Evolutionary conservation across 2,329 filamentous ascomycete species (phyloP), one percentile per base, ranked within the genome.

Genomic region (Trichothecium sympodiale): DNA sequence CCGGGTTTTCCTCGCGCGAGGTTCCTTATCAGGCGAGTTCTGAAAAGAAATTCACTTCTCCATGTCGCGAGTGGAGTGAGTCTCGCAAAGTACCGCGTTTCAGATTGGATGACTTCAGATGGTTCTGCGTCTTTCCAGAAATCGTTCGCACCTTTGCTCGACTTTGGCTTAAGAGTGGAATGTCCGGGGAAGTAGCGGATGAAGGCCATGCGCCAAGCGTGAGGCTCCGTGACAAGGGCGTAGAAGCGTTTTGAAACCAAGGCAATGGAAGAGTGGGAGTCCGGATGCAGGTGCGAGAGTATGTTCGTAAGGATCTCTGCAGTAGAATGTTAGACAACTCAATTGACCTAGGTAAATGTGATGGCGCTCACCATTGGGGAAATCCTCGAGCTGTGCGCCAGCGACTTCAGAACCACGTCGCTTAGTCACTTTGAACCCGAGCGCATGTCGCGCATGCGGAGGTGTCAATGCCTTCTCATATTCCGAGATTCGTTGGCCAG

Each of bases 171-270:
- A 16, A 57, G 47, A 18, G 46, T 54, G 32, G 78, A 50, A 17
- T 81, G 75, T 2, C 83, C 87, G 0, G 85, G 85, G 48, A 96
- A 98, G 60, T 80, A 89, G 42, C 88, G 85, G 46, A 85, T 74
- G 53, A 96, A 96, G 5, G 88, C 89, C 53, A 87, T 83, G 43
- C 86, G 78, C 89, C 89, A 96, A 7, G 87, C 87, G 60, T 95
- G 86, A 13, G 88, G 85, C 2, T 84, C 89, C 4, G 86, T 94
- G 38, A 96, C 82, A 29, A 96, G 67, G 35, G 72, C 70, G 56
- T 94, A 84, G 53, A 96, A 93, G 37, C 84, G 82, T 50, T 79
- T 84, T 25, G 85, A 95, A 20, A 96, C 86, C 34, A 94, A 71
- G 14, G 87, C 81, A 9, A 94, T 80, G 8, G 81, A 74, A 14